phyloP scores from a whole-genome alignment of 2,329 filamentous ascomycete species.

The Fusarium nurragi region DNA sequence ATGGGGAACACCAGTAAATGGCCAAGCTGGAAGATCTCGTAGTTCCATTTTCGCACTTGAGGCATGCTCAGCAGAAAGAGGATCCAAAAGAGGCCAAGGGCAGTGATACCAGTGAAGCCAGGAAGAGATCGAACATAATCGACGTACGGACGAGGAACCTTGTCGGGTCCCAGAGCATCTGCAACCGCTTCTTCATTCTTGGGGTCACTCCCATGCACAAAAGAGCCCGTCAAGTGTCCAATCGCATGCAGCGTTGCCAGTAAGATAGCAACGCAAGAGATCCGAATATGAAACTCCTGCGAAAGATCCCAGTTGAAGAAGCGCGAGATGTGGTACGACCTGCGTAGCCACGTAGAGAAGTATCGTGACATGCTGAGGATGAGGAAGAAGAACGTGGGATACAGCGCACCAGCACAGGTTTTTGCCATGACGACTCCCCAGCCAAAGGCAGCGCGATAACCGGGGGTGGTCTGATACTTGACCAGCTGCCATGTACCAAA shows the following conservation, averaged over 20 bases:
- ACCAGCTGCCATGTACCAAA: constrained; percentile 66
- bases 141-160: constrained; percentile 55
- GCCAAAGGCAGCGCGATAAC: constrained; percentile 61
- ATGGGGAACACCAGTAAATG: constrained; percentile 68
- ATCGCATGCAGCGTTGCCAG: constrained; percentile 64
- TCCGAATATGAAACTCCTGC: constrained; percentile 65
- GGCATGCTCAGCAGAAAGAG: constrained; percentile 61
- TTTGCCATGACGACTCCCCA: constrained; percentile 67
- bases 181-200: constrained; percentile 57
- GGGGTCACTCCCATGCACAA: constrained; percentile 59
- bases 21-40: constrained; percentile 66
- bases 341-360: constrained; percentile 61
- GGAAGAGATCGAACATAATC: constrained; percentile 59
- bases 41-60: constrained; percentile 59
- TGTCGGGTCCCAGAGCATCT: constrained; percentile 54
- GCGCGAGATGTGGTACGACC: constrained; percentile 61
- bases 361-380: constrained; percentile 67
- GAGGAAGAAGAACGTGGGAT: constrained; percentile 67
- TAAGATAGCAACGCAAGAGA: constrained; percentile 59
- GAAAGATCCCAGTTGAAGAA: constrained; percentile 67
- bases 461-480: constrained; percentile 58
- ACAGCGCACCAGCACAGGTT: constrained; percentile 63
- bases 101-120: constrained; percentile 61
- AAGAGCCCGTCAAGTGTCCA: constrained; percentile 63
- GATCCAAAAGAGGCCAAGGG: constrained; percentile 60